phyloP scores from a whole-genome alignment of 2,329 filamentous ascomycete genomes.

The Metarhizium anisopliae region DNA sequence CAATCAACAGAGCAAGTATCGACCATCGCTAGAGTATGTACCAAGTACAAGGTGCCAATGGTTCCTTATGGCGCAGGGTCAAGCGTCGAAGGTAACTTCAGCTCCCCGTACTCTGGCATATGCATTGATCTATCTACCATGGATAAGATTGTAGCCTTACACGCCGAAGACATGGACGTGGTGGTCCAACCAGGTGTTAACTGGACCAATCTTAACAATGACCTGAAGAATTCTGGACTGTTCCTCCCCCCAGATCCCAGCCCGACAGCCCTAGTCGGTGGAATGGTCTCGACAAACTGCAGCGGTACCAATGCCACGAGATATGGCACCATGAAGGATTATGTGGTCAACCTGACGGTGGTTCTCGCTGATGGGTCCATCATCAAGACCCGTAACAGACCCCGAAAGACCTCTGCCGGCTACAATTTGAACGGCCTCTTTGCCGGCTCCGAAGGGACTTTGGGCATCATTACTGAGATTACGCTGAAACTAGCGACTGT shows the following conservation, averaged over 20 bases:
- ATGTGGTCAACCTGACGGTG: constrained; percentile 62
- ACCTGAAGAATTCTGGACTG: constrained; percentile 51
- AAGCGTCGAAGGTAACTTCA: constrained; percentile 63
- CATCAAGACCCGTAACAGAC: constrained; percentile 59
- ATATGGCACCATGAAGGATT: constrained; percentile 71
- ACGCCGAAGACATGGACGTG: constrained; percentile 62
- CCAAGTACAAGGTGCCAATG: constrained; percentile 56
- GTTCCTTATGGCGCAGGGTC: constrained; percentile 69
- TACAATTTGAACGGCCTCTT: constrained; percentile 65
- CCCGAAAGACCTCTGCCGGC: constrained; percentile 60
- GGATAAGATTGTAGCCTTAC: constrained; percentile 55
- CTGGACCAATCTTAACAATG: constrained; percentile 59
- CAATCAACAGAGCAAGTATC: constrained; percentile 56
- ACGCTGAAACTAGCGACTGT: constrained; percentile 59
- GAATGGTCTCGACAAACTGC: constrained; percentile 61
- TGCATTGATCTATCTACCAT: constrained; percentile 62
- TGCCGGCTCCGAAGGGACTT: constrained; percentile 61
- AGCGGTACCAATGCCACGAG: constrained; percentile 51
- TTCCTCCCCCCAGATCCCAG: constrained; percentile 65
- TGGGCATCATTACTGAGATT: constrained; percentile 62
- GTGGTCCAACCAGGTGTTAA: constrained; percentile 61
- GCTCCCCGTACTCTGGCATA: constrained; percentile 56
- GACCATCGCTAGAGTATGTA: constrained; percentile 52
- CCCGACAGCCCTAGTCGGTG: constrained; percentile 48
- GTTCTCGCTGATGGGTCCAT: constrained; percentile 58